Evolutionary conservation across 805 yeast species (phyloP).

Genomic region (Schizosaccharomyces japonicus): DNA sequence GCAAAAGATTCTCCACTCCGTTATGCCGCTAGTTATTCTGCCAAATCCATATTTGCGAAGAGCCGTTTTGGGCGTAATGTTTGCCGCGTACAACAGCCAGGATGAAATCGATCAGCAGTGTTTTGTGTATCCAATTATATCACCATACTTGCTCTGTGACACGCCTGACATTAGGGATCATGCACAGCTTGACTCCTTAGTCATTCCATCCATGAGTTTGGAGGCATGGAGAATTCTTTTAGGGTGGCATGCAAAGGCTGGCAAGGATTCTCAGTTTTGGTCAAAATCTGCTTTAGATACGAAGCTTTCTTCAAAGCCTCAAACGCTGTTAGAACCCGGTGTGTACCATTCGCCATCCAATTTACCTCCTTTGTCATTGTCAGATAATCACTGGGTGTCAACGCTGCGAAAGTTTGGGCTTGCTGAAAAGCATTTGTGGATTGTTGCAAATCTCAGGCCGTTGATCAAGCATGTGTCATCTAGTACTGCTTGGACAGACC

Average conservation of each 20-base stretch:
- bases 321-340: too few relatives aligned
- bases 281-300: too few relatives aligned
- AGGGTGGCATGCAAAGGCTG: not conserved
- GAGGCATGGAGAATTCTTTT: not conserved
- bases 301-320: too few relatives aligned
- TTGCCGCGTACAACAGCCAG: conserved; percentile 37
- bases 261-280: not conserved
- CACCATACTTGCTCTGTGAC: conserved; percentile 25
- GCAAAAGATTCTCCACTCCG: conserved; percentile 30
- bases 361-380: too few relatives aligned
- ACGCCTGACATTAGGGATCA: not conserved
- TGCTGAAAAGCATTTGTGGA: conserved; percentile 56
- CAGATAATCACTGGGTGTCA: too few relatives aligned
- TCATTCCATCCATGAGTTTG: not conserved
- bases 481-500: too few relatives aligned
- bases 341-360: too few relatives aligned
- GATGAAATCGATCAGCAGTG: conserved; percentile 65
- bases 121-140: conserved; percentile 53
- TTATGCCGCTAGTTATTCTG: conserved; percentile 42
- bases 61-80: conserved; percentile 32
- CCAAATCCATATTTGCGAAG: conserved; percentile 64
- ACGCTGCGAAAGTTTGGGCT: conserved; percentile 53
- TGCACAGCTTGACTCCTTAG: not conserved
- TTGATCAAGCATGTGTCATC: too few relatives aligned
- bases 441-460: conserved; percentile 24